A percentile compares a stretch with the other conserved stretches of the same genome.
Evolutionary conservation across 371 early-diverging fungal genomes (phyloP).

Genomic region (Choanephora cucurbitarum): DNA sequence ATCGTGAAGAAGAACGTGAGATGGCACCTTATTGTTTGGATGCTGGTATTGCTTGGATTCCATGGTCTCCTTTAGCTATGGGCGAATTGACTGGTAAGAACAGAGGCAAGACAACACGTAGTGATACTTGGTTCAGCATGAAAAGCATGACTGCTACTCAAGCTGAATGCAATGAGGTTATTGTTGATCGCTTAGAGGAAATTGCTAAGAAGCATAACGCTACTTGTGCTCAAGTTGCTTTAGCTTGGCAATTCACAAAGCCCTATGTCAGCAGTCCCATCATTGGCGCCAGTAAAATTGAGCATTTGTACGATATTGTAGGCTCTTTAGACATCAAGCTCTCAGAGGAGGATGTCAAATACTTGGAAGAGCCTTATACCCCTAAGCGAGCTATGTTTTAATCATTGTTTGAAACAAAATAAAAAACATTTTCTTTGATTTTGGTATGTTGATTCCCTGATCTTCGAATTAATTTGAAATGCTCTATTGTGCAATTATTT

Average conservation of each 20-base stretch:
- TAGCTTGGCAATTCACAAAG: slow-evolving; percentile 53
- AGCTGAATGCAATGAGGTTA: slow-evolving; percentile 14
- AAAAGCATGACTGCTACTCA: background rate
- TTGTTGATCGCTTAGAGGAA: slow-evolving; percentile 42
- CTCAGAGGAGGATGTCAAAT: slow-evolving; percentile 39
- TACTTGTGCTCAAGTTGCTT: slow-evolving; percentile 27
- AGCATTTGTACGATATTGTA: slow-evolving; percentile 40
- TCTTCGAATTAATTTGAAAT: too few species aligned
- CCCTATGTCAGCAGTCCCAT: slow-evolving; percentile 42
- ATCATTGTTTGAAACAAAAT: too few species aligned
- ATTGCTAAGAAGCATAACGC: slow-evolving; percentile 44
- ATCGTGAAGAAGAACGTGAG: slow-evolving; percentile 68
- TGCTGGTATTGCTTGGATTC: slow-evolving; percentile 46
- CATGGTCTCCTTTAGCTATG: slow-evolving; percentile 56
- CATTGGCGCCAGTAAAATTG: slow-evolving; percentile 38
- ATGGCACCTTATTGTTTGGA: slow-evolving; percentile 54
- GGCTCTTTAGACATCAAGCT: slow-evolving; percentile 37
- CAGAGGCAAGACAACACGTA: slow-evolving; percentile 19
- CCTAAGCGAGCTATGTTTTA: slow-evolving; percentile 1
- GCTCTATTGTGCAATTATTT: too few species aligned
- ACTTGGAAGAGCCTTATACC: slow-evolving; percentile 32
- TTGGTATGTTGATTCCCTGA: too few species aligned
- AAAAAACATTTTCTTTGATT: too few species aligned
- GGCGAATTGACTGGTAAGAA: slow-evolving; percentile 40
- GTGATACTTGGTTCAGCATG: slow-evolving; percentile 6